Percentiles rank a stretch among this genome's conserved stretches.
phyloP scores from a whole-genome alignment of 1,284 basidiomycete species.

The Marasmius tenuissimus region DNA sequence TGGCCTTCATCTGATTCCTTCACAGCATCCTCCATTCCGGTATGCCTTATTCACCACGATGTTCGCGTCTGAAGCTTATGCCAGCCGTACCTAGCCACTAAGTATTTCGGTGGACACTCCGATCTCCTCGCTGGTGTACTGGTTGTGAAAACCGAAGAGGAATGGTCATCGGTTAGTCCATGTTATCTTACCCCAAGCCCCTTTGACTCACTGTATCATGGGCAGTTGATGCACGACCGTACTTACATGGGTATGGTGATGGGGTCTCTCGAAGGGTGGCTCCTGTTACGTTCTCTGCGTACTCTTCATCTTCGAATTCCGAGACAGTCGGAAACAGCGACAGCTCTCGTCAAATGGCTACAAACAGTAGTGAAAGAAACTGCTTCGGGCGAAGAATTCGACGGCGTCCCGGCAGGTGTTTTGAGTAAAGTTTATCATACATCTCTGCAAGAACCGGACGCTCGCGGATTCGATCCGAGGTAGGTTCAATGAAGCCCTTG shows the following conservation, averaged over 20 bases:
- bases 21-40: constrained; percentile 39
- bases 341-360: constrained; percentile 77
- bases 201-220: neutral
- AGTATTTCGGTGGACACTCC: constrained; percentile 90
- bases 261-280: constrained; percentile 85
- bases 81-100: constrained; percentile 54
- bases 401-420: constrained; percentile 67
- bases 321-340: constrained; percentile 77
- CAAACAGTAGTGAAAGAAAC: constrained; percentile 42
- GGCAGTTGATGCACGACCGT: constrained; percentile 65
- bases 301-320: constrained; percentile 83
- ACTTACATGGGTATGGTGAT: constrained; percentile 70
- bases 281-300: constrained; percentile 83
- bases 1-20: neutral
- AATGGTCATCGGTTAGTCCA: constrained; percentile 59
- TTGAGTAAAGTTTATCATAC: constrained; percentile 78
- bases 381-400: constrained; percentile 42
- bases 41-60: constrained; percentile 11
- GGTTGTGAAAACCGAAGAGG: constrained; percentile 63
- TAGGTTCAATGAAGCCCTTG: neutral
- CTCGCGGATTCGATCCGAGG: constrained; percentile 65
- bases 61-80: neutral
- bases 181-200: neutral
- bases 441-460: constrained; percentile 68
- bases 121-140: constrained; percentile 84